Evolutionary conservation across 805 yeast species (phyloP).

Genomic region (Yamadazyma ubonensis): DNA sequence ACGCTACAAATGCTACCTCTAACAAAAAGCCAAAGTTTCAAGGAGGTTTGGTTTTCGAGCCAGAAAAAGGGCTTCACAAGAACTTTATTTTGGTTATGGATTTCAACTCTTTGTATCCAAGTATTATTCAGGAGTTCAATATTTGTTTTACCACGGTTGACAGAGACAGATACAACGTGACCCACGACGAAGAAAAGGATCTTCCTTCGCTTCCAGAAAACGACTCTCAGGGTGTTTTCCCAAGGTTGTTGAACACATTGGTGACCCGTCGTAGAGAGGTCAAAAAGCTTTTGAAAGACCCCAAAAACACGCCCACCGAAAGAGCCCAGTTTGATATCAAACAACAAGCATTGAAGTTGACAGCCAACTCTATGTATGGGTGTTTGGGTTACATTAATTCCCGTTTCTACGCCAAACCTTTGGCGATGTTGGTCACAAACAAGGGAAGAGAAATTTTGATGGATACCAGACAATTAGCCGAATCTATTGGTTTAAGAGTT

Average conservation of each 20-base stretch:
- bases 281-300: constrained; percentile 76
- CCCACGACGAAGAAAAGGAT: constrained; percentile 53
- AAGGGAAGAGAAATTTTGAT: constrained; percentile 94
- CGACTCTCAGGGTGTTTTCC: constrained; percentile 74
- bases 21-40: constrained; percentile 72
- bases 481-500: constrained; percentile 75
- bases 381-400: constrained; percentile 92
- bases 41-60: constrained; percentile 96
- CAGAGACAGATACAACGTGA: constrained; percentile 47
- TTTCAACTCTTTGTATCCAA: constrained; percentile 95
- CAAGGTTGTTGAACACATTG: constrained; percentile 74
- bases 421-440: constrained; percentile 92
- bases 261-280: constrained; percentile 93
- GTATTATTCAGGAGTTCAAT: constrained; percentile 94
- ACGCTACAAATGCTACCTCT: constrained; percentile 48
- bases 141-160: constrained; percentile 96
- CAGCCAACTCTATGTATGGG: constrained; percentile 99
- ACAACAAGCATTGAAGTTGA: constrained; percentile 92
- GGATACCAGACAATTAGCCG: constrained; percentile 92
- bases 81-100: constrained; percentile 93
- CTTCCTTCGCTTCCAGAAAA: constrained; percentile 68
- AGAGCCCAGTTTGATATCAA: constrained; percentile 88
- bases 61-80: constrained; percentile 91
- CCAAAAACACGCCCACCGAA: constrained; percentile 60
- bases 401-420: constrained; percentile 91